These are phyloP conservation scores for Aspergillus intermedius DNA, from an alignment of 2,329 filamentous ascomycete genomes.

Conservation along the genomic window DNA sequence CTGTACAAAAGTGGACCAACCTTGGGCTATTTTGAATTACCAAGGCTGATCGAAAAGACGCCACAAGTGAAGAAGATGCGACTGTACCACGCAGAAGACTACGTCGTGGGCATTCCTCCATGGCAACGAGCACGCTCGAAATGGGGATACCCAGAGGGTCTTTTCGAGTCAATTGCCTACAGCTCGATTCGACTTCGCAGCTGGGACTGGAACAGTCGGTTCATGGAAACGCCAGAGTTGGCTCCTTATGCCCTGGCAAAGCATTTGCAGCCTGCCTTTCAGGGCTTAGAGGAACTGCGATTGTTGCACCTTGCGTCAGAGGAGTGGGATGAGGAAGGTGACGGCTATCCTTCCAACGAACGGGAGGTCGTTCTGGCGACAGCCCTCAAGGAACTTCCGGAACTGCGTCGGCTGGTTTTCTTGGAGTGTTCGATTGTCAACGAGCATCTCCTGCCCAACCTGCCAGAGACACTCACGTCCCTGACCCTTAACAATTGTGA, in stretches of 20 bases:
- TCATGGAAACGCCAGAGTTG: constrained; percentile 30
- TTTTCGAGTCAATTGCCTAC: constrained; percentile 60
- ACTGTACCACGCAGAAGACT: constrained; percentile 63
- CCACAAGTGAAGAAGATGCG: constrained; percentile 64
- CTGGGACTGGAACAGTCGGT: constrained; percentile 53
- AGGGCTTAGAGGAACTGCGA: constrained; percentile 26
- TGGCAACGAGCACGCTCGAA: constrained; percentile 33
- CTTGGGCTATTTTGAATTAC: constrained; percentile 50
- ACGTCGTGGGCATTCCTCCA: constrained; percentile 25
- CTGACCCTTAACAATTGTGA: constrained; percentile 75
- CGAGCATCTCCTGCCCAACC: constrained; percentile 57
- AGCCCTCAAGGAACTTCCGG: constrained; percentile 53
- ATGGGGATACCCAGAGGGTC: constrained; percentile 62
- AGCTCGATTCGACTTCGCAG: constrained; percentile 40
- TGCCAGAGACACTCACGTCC: constrained; percentile 60
- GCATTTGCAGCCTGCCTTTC: constrained; percentile 54
- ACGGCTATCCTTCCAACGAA: constrained; percentile 35
- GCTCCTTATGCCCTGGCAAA: constrained; percentile 45
- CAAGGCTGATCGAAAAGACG: constrained; percentile 55
- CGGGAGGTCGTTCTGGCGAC: constrained; percentile 34
- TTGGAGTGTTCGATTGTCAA: constrained; percentile 69
- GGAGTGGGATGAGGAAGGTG: constrained; percentile 22
- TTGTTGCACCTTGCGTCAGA: constrained; percentile 30
- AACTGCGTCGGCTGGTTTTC: constrained; percentile 62
- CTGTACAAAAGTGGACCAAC: constrained; percentile 48